These are phyloP conservation scores for Termitomyces heimii DNA, from an alignment of 768 basidiomycete species.

Conservation along the genomic window DNA sequence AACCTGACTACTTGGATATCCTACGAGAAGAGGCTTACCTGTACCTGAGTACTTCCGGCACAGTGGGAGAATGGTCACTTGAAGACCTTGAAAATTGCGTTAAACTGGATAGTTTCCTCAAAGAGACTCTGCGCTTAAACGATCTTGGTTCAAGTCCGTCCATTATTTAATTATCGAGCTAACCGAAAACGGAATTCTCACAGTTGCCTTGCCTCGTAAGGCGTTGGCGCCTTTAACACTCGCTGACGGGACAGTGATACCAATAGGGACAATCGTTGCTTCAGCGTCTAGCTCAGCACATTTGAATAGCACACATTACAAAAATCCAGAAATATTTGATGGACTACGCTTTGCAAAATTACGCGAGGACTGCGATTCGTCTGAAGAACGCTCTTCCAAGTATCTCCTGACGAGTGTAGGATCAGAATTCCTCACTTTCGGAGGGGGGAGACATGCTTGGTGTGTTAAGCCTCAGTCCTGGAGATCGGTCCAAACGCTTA, in stretches of 20 bases:
- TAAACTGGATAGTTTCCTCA: not conserved
- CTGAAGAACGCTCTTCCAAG: not conserved
- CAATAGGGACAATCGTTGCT: not conserved
- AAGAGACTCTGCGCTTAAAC: not conserved
- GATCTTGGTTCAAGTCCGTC: not conserved
- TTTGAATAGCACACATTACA: slow-evolving; percentile 25
- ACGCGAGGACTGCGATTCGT: not conserved
- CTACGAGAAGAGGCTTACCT: not conserved
- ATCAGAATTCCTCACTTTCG: slow-evolving; percentile 7
- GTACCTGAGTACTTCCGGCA: not conserved
- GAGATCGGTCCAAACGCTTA: not conserved
- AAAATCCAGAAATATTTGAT: slow-evolving; percentile 31
- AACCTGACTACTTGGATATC: not conserved
- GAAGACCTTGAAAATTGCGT: not conserved
- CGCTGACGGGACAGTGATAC: not conserved
- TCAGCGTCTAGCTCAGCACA: not conserved
- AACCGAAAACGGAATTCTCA: not conserved
- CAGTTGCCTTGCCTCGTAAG: too few species aligned
- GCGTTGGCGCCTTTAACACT: not conserved
- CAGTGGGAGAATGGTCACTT: not conserved
- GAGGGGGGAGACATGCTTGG: slow-evolving; percentile 26
- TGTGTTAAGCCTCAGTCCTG: slow-evolving; percentile 1
- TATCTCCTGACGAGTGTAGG: slow-evolving; percentile 14
- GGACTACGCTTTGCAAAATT: slow-evolving; percentile 31
- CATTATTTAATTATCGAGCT: not conserved